Base-by-base conservation (phyloP, 768 basidiomycete genomes). In the Tulasnella sp. region DNA sequence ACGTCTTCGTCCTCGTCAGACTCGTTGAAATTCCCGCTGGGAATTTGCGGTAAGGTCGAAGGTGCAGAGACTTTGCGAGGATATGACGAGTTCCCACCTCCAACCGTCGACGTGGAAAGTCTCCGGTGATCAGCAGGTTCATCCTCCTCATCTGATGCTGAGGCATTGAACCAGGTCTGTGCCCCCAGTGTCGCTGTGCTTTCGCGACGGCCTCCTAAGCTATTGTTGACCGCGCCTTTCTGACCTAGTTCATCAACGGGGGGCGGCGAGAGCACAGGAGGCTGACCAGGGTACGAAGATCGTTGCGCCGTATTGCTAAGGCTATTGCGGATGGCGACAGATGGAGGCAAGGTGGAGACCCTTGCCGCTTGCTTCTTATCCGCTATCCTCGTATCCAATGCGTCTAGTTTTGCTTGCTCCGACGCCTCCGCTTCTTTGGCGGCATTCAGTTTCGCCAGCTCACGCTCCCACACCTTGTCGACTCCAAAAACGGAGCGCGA, bases 401-500 rank as follows among this genome's bases (percentile, higher is more conserved):
- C 77, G 17, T 65, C 53, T 4, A 59, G 46, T 31, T 59, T 59
- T 19, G 57, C 57, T 29, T 57, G 11, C 59, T 81, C 83, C 10
- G 65, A 68, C 57, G 73, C 76, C 67, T 92, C 91, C 53, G 66
- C 68, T 11, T 80, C 83, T 68, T 94, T 84, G 0, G 92, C 87
- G 61, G 81, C 76, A 62, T 80, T 80, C 53, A 94, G 73, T 69
- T 88, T 94, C 17, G 71, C 79, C 75, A 92, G 78, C 70, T 96
- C 92, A 42, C 81, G 77, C 67, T 93, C 86, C 92, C 92, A 94
- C 9, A 94, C 66, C n/a, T 85, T 86, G 69, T 96, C 92, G 0
- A 88, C 85, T 1, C 92, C 92, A 66, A 94, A 96, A 9, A 93
- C 89, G n/a, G 91, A 92, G 59, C 78, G 80, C 41, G 77, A 78